A percentile compares a stretch with the other conserved stretches of the same genome.
phyloP scores from a whole-genome alignment of 352 stramenopile species.

The Lagenidium sp. region DNA sequence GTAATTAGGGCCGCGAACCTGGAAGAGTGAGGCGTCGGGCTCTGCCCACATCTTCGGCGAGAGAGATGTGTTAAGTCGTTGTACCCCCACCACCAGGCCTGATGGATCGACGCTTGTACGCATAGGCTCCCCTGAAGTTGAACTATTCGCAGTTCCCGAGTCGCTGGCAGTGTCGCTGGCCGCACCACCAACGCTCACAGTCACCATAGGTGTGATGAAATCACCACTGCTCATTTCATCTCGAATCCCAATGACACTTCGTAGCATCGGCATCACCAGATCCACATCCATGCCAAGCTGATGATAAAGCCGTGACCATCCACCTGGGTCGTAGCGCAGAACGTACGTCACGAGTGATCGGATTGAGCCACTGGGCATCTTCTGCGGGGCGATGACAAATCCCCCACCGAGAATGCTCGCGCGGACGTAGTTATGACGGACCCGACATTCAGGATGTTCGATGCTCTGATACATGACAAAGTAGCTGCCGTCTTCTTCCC shows the following conservation, averaged over 20 bases:
- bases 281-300: slow-evolving; percentile 87
- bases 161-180: slow-evolving; percentile 6
- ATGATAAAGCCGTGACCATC: slow-evolving; percentile 79
- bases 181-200: slow-evolving; percentile 21
- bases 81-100: slow-evolving; percentile 52
- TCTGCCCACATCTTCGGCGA: slow-evolving; percentile 82
- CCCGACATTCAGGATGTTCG: slow-evolving; percentile 74
- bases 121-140: slow-evolving; percentile 9
- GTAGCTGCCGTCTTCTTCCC: slow-evolving; percentile 84
- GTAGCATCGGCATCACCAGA: slow-evolving; percentile 77
- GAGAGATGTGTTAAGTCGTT: slow-evolving; percentile 57
- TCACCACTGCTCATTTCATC: slow-evolving; percentile 77
- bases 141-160: slow-evolving; percentile 2
- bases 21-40: slow-evolving; percentile 71
- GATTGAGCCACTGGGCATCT: slow-evolving; percentile 64
- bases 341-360: slow-evolving; percentile 79
- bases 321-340: slow-evolving; percentile 69
- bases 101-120: slow-evolving; percentile 51
- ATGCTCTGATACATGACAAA: slow-evolving; percentile 90
- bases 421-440: slow-evolving; percentile 83
- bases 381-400: slow-evolving; percentile 82
- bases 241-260: slow-evolving; percentile 74
- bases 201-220: slow-evolving; percentile 85
- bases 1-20: slow-evolving; percentile 86
- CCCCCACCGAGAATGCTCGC: slow-evolving; percentile 68